Evolutionary conservation across 2,329 filamentous ascomycete species (phyloP).

Genomic region (Chalaropsis thielavioides): DNA sequence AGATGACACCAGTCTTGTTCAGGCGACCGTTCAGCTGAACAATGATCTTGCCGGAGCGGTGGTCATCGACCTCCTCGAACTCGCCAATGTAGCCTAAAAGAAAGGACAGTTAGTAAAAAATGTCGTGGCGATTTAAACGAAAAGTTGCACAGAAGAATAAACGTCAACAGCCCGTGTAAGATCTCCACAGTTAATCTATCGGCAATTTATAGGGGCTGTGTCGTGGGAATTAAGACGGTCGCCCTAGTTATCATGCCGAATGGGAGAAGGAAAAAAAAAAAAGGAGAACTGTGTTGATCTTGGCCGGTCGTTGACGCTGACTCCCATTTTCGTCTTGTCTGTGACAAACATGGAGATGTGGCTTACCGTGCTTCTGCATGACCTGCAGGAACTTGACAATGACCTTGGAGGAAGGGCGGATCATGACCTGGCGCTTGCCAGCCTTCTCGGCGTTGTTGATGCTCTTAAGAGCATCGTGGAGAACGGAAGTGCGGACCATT

Average conservation of each 20-base stretch:
- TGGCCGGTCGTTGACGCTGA: neutral
- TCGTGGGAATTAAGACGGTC: slow-evolving; percentile 70
- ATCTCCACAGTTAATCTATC: slow-evolving; percentile 83
- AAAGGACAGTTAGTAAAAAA: slow-evolving; percentile 36
- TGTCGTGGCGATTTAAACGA: slow-evolving; percentile 96
- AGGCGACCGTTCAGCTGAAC: slow-evolving; percentile 96
- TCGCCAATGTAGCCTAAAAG: slow-evolving; percentile 87
- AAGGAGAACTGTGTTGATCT: slow-evolving; percentile 11
- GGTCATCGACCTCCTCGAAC: slow-evolving; percentile 98
- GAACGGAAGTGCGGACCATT: slow-evolving; percentile 98
- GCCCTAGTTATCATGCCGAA: slow-evolving; percentile 99
- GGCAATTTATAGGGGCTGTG: slow-evolving; percentile 99
- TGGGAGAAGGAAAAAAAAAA: no score
- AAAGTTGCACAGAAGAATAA: slow-evolving; percentile 51
- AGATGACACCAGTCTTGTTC: slow-evolving; percentile 84
- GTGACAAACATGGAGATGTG: slow-evolving; percentile 4
- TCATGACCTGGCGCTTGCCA: slow-evolving; percentile 98
- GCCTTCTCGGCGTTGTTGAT: slow-evolving; percentile 99
- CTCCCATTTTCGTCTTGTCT: neutral
- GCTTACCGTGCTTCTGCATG: slow-evolving; percentile 99
- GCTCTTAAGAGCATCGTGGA: slow-evolving; percentile 96
- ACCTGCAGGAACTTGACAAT: slow-evolving; percentile 98
- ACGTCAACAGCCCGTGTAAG: slow-evolving; percentile 86
- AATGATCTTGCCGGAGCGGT: slow-evolving; percentile 99
- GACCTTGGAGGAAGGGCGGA: slow-evolving; percentile 97